Conservation (phyloP, 2,329 filamentous ascomycete genomes). For the Claviceps digitariae region DNA sequence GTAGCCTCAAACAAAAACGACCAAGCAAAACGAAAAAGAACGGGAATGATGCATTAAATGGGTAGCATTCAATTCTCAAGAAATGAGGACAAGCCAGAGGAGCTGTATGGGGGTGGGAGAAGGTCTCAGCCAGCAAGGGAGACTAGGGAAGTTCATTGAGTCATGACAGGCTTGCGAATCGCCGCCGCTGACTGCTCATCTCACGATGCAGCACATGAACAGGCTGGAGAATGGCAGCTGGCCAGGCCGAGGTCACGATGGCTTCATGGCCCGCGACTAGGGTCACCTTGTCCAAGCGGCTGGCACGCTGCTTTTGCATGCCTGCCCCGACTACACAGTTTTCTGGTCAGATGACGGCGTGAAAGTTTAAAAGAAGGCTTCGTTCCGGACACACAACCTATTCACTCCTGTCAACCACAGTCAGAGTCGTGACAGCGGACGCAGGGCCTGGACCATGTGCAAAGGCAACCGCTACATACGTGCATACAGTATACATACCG, state of each 20-base stretch:
- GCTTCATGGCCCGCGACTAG: conserved; percentile 7
- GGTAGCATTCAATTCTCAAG: not conserved
- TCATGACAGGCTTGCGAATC: conserved; percentile 6
- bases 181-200: not conserved
- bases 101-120: conserved; percentile 1
- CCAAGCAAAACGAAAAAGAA: conserved; percentile 4
- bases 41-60: conserved; percentile 11
- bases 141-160: conserved; percentile 8
- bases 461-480: not conserved
- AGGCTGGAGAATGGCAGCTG: conserved; percentile 3
- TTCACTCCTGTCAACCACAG: not conserved
- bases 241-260: conserved; percentile 9
- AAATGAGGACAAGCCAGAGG: too few relatives aligned
- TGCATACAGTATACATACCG: not conserved
- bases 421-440: not conserved
- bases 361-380: not conserved
- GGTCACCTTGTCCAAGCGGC: not conserved
- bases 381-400: not conserved
- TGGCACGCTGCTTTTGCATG: conserved; percentile 10
- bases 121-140: conserved; percentile 13
- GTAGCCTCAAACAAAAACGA: not conserved
- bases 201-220: conserved; percentile 1
- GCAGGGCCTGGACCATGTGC: not conserved
- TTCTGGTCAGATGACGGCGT: conserved; percentile 6
- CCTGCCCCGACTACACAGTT: conserved; percentile 6